Percentiles rank a stretch among this genome's conserved stretches.
These are phyloP conservation scores for Fusarium sp. DNA, from an alignment of 2,329 filamentous ascomycete genomes.

Conservation along the genomic window DNA sequence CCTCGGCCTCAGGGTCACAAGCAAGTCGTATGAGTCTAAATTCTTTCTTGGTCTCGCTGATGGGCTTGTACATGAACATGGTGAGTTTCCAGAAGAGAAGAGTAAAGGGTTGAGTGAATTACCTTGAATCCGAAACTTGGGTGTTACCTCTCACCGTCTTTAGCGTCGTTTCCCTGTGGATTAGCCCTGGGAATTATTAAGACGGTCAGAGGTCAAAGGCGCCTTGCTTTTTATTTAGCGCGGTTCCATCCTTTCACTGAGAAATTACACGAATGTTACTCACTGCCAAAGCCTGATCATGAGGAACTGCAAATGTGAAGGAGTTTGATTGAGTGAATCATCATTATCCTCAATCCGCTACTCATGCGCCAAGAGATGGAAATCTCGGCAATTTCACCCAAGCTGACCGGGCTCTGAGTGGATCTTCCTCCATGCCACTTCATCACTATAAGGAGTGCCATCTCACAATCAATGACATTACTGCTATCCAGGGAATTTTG, in stretches of 20 bases:
- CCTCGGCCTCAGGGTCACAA: neutral
- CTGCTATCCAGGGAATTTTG: neutral
- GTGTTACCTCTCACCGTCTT: neutral
- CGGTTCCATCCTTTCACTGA: neutral
- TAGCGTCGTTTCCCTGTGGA: neutral
- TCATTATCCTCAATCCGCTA: neutral
- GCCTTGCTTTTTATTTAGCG: neutral
- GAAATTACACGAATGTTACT: neutral
- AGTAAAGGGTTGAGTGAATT: neutral
- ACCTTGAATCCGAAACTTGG: neutral
- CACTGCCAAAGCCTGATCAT: neutral
- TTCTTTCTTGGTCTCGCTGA: constrained; percentile 10
- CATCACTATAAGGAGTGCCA: neutral
- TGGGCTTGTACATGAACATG: constrained; percentile 1
- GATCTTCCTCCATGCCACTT: neutral
- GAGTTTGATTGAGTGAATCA: neutral
- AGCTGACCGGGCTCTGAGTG: neutral
- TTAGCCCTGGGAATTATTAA: neutral
- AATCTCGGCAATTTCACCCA: neutral
- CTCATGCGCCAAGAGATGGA: neutral
- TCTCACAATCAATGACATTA: neutral
- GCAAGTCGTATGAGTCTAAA: constrained; percentile 31
- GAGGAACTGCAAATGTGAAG: neutral
- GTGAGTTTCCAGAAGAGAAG: neutral
- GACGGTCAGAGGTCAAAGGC: neutral